Conservation (phyloP, 1,139 yeast genomes). For the Blastobotrys petasosporus region DNA sequence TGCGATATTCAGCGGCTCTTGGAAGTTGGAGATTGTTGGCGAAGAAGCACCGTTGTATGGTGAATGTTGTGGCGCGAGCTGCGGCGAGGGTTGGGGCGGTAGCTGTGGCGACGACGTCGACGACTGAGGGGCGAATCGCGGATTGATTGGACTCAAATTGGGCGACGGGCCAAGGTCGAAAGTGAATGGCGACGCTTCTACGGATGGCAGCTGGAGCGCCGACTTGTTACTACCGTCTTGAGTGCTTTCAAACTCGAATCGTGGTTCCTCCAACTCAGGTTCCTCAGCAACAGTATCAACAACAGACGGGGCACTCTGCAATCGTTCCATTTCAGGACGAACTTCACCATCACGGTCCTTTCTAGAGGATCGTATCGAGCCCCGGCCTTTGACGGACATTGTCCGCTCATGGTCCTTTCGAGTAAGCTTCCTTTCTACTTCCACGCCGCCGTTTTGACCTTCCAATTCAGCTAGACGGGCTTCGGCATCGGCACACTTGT, state of each 20-base stretch:
- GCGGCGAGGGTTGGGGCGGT: no score
- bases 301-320: no score
- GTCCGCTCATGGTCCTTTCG: conserved; percentile 27
- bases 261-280: neutral
- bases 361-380: conserved; percentile 21
- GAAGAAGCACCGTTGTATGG: no score
- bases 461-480: conserved; percentile 27
- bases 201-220: conserved; percentile 2
- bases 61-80: no score
- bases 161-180: neutral
- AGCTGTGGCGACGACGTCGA: no score
- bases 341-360: conserved; percentile 1
- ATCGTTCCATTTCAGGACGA: neutral
- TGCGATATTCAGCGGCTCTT: no score
- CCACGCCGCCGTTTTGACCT: conserved; percentile 7
- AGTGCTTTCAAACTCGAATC: conserved; percentile 6
- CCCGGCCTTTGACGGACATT: conserved; percentile 23
- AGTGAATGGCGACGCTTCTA: conserved; percentile 8
- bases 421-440: conserved; percentile 20
- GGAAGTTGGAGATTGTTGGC: no score
- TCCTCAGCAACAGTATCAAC: neutral
- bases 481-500: conserved; percentile 32
- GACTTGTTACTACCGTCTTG: neutral
- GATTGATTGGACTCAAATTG: no score
- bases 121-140: no score